Evolutionary conservation across 371 early-diverging fungal genomes (phyloP), one percentile per base, ranked within the genome.

Genomic region (Nosema muscidifuracis): DNA sequence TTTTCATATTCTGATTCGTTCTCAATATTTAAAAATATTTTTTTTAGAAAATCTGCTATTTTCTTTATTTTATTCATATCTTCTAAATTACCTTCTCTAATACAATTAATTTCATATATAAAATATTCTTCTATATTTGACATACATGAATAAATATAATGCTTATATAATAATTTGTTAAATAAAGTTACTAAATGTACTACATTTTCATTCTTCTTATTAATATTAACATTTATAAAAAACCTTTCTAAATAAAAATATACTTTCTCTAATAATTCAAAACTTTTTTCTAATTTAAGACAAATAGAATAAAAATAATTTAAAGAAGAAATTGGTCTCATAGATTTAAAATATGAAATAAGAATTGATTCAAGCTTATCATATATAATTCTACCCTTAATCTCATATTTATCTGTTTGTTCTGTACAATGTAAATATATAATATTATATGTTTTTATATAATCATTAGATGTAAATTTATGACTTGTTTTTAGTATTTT

Each of bases 351-450:
- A 67, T 74, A 40, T 36, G 51, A 3, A 30, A 18, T 16, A 15
- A 77, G 4, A n/a, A 36, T 26, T 16, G 30, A 33, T 30, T 58
- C 4, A 1, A 77, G 38, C 10, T 64, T 13, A 18, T 74, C 58
- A 50, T 77, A 77, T 12, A 77, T 60, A 22, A 51, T 42, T 20
- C 22, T 47, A 15, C 78, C 78, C 26, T 57, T 50, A 13, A 74
- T 77, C 26, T 74, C 64, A 51, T 74, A 77, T 0, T 20, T 31
- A 16, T 38, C 33, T 24, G 70, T 58, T 28, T 22, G 13, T 36
- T 42, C 65, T 51, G 73, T 74, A 43, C 78, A 77, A 44, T 74
- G 64, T 20, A 20, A 44, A 58, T 77, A 77, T 13, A 77, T 67
- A 22, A 56, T 68, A 66, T 77, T 71, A 47, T 77, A 73, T 16